Conservation (phyloP, 1,284 basidiomycete genomes). For the Phylloboletellus chloephorus region DNA sequence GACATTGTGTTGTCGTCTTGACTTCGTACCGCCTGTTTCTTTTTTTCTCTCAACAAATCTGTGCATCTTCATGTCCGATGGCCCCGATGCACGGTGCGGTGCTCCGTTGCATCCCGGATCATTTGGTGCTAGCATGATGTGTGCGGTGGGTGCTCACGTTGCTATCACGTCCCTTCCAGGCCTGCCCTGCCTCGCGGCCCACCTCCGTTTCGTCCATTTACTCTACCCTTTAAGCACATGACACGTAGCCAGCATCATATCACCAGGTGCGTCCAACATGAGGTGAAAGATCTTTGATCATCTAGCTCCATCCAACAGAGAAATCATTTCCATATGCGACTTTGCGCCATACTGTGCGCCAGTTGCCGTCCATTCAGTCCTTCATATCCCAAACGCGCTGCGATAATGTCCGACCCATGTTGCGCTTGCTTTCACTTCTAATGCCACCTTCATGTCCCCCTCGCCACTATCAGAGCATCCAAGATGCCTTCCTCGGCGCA, state of each 20-base stretch:
- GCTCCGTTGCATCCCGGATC: slow-evolving; percentile 29
- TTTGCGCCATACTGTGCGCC: slow-evolving; percentile 22
- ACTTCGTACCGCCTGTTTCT: too few species aligned
- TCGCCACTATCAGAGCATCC: slow-evolving; percentile 22
- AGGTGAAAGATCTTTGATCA: slow-evolving; percentile 32
- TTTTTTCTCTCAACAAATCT: slow-evolving; percentile 18
- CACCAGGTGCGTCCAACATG: slow-evolving; percentile 29
- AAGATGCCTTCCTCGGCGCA: slow-evolving; percentile 13
- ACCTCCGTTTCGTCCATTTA: slow-evolving; percentile 23
- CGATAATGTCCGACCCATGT: slow-evolving; percentile 32
- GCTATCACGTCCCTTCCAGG: slow-evolving; percentile 24
- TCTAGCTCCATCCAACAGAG: slow-evolving; percentile 20
- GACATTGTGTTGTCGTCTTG: too few species aligned
- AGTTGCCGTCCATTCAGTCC: slow-evolving; percentile 28
- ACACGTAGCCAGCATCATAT: slow-evolving; percentile 26
- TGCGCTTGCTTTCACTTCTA: slow-evolving; percentile 22
- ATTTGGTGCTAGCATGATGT: slow-evolving; percentile 7
- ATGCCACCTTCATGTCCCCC: slow-evolving; percentile 13
- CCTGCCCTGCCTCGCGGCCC: slow-evolving; percentile 20
- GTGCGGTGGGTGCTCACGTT: too few species aligned
- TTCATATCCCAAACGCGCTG: slow-evolving; percentile 24
- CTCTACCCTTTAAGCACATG: slow-evolving; percentile 25
- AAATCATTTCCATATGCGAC: slow-evolving; percentile 22
- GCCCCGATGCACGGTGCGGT: slow-evolving; percentile 23
- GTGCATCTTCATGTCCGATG: slow-evolving; percentile 31